Base-by-base conservation (phyloP, 1,284 basidiomycete genomes). In the Boletus sp. region DNA sequence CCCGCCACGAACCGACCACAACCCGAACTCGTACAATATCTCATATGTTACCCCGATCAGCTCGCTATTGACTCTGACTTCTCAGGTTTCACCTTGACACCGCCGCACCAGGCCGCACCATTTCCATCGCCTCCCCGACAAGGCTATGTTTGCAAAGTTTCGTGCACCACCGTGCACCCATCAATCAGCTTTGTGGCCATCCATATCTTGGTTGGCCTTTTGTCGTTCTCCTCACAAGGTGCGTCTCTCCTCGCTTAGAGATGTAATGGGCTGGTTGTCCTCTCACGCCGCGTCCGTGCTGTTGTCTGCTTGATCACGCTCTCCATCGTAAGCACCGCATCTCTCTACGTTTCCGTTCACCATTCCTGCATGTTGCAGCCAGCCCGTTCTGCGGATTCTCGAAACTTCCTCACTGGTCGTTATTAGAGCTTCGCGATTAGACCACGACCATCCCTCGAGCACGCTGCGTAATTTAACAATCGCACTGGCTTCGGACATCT, bases 301-400 rank as follows among this genome's bases (percentile, higher is more conserved):
- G 56, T 36, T 36, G 12, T 27, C 24, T 27, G 20, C 29, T 33
- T 20, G 42, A 63, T 49, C 47, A 35, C 12, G n/a, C 18, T 24
- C 27, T 36, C 31, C 51, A 49, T 48, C 42, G 31, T 53, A 56
- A 31, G 43, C 63, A 59, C 51, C 46, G 58, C 57, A 53, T 64
- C 53, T 24, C 35, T 44, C 47, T 62, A 53, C 51, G 56, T 45
- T 58, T 56, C 58, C 50, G 61, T 62, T 13, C 60, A 61, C 60
- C 67, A 63, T 67, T 55, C 24, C 55, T 61, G 65, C 70, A 63
- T 69, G 67, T 64, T 51, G 42, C 64, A 67, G 56, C 46, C 9
- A 33, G 29, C n/a, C 6, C 35, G 24, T 47, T 37, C 36, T 53
- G 43, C 33, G 35, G 41, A 31, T 43, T 48, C 18, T 39, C 37